A percentile compares a stretch with the other conserved stretches of the same genome.
These are phyloP conservation scores for Cucurbita pepo DNA, from an alignment of 306 rosid genomes.

Conservation along the genomic window DNA sequence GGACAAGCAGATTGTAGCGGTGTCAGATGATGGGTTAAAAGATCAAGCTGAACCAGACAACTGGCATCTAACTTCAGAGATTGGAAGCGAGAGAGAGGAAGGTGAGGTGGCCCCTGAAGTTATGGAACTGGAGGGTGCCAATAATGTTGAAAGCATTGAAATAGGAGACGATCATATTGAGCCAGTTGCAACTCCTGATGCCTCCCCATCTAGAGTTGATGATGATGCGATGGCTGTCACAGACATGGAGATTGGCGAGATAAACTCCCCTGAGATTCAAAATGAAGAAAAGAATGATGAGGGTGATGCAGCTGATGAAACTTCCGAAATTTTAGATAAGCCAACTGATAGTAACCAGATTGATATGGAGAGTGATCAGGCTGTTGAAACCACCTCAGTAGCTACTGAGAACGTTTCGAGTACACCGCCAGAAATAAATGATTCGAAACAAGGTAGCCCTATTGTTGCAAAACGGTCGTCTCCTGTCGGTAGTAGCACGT, in stretches of 20 bases:
- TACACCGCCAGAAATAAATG: constrained; percentile 20
- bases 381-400: constrained; percentile 24
- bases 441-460: constrained; percentile 24
- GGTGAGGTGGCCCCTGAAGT: constrained; percentile 65
- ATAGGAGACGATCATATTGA: constrained; percentile 47
- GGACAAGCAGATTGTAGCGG: constrained; percentile 32
- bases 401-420: constrained; percentile 19
- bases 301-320: constrained; percentile 51
- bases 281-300: constrained; percentile 60
- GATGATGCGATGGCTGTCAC: constrained; percentile 32
- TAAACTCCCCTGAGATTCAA: constrained; percentile 37
- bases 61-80: constrained; percentile 27
- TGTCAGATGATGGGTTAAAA: constrained; percentile 37
- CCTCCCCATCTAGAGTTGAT: constrained; percentile 44
- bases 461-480: constrained; percentile 35
- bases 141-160: constrained; percentile 35
- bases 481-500: constrained; percentile 16
- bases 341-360: constrained; percentile 31
- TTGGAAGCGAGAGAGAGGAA: constrained; percentile 60
- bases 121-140: constrained; percentile 42
- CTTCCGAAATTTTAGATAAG: constrained; percentile 59
- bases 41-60: constrained; percentile 52
- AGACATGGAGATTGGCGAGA: constrained; percentile 38
- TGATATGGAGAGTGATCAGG: constrained; percentile 38
- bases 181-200: constrained; percentile 39